These are phyloP conservation scores for Entomortierella chlamydospora DNA, from an alignment of 192 early-diverging fungal genomes.

Conservation along the genomic window DNA sequence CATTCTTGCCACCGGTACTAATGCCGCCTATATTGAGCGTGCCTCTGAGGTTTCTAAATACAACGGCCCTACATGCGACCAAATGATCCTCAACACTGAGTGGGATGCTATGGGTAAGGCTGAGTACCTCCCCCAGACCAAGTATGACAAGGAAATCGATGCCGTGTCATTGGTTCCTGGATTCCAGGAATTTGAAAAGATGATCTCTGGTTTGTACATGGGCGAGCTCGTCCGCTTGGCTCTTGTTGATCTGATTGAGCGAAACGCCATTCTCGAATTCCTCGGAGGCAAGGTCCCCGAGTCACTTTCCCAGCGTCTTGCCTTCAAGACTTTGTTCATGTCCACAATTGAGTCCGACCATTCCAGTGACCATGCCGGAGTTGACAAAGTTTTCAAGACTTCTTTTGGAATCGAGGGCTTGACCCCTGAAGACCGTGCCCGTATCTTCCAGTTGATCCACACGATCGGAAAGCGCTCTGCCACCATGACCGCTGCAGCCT, in stretches of 20 bases:
- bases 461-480: constrained; percentile 74
- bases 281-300: constrained; percentile 70
- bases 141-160: constrained; percentile 90
- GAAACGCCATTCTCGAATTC: constrained; percentile 79
- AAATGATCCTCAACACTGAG: constrained; percentile 97
- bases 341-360: constrained; percentile 75
- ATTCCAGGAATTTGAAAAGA: constrained; percentile 95
- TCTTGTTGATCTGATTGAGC: constrained; percentile 84
- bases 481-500: constrained; percentile 84
- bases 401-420: constrained; percentile 62
- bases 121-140: constrained; percentile 82
- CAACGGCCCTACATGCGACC: constrained; percentile 61
- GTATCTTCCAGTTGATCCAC: constrained; percentile 75
- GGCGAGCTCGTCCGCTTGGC: constrained; percentile 90
- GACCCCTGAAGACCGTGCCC: constrained; percentile 74
- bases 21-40: constrained; percentile 94
- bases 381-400: constrained; percentile 75
- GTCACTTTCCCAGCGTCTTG: constrained; percentile 73
- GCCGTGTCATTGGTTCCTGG: constrained; percentile 79
- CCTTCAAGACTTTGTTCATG: constrained; percentile 84
- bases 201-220: constrained; percentile 94
- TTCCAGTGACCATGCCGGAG: constrained; percentile 63
- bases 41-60: constrained; percentile 80
- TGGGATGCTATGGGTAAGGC: constrained; percentile 88
- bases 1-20: constrained; percentile 95